Base-by-base conservation (phyloP, 805 yeast genomes). In the Cyberlindnera lachancei region DNA sequence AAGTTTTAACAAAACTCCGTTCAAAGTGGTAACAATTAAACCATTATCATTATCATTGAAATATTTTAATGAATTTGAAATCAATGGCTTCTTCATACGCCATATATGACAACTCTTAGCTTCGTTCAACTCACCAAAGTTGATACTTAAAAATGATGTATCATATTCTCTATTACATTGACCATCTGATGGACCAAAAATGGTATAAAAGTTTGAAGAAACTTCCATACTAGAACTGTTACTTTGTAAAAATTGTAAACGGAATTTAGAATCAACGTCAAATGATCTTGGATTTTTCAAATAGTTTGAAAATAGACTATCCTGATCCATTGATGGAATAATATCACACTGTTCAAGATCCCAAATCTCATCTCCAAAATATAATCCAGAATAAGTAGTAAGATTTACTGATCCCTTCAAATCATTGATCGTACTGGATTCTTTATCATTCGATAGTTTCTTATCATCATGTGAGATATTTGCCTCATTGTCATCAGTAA, bases 1-100 rank as follows among this genome's bases (percentile, higher is more conserved):
- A 22, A 77, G 35, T 5, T 53, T 48, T 12, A 75, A 25, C 26
- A 30, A 7, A 14, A 30, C 23, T 11, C 32, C 32, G 5, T 30
- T 23, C 15, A 30, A n/a, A 6, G 24, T 18, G 22, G 13, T 23
- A 22, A 18, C 32, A 13, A 12, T 30, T 12, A 30, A 17, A 18
- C 23, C 27, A n/a, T 11, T 16, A 21, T 23, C 21, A 32, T 11
- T 15, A 22, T 27, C 10, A n/a, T n/a, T n/a, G n/a, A n/a, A n/a
- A n/a, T n/a, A n/a, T n/a, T n/a, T n/a, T n/a, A n/a, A n/a, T n/a
- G n/a, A n/a, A n/a, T n/a, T n/a, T n/a, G n/a, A n/a, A n/a, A n/a
- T n/a, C n/a, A n/a, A n/a, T n/a, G n/a, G n/a, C n/a, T n/a, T n/a
- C n/a, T n/a, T n/a, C n/a, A n/a, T n/a, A n/a, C n/a, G n/a, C 31